Evolutionary conservation across 2,329 filamentous ascomycete genomes (phyloP).

Genomic region (Myriosclerotinia duriaeana): DNA sequence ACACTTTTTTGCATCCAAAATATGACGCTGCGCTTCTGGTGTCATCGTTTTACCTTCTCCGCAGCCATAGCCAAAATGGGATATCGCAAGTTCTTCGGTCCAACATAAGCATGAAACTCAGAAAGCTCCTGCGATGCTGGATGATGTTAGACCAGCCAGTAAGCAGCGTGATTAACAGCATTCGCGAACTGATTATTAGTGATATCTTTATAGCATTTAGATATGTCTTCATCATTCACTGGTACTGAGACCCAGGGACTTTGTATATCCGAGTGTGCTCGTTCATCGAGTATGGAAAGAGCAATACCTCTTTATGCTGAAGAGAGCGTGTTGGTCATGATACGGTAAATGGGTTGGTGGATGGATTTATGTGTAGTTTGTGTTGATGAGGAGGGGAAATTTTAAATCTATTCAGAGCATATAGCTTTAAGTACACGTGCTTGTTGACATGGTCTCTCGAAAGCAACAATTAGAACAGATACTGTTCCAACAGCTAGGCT

Average conservation of each 20-base stretch:
- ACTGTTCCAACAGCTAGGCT: no score
- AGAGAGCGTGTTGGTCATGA: constrained; percentile 4
- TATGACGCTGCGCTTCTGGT: constrained; percentile 7
- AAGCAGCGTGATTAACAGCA: constrained; percentile 15
- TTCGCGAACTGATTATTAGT: constrained; percentile 11
- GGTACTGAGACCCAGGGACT: constrained; percentile 17
- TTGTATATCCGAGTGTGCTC: constrained; percentile 5
- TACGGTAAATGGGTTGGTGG: neutral
- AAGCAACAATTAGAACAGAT: no score
- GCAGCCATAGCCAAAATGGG: constrained; percentile 19
- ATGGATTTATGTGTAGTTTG: neutral
- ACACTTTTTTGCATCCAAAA: neutral
- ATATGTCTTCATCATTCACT: neutral
- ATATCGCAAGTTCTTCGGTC: constrained; percentile 10
- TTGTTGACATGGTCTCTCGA: no score
- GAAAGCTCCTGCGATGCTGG: neutral
- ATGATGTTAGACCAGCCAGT: constrained; percentile 9
- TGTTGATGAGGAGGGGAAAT: neutral
- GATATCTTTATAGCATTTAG: constrained; percentile 8
- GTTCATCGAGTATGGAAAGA: constrained; percentile 17
- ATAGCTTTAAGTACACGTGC: neutral
- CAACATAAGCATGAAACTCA: constrained; percentile 8
- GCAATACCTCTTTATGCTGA: constrained; percentile 13
- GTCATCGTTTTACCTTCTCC: constrained; percentile 9
- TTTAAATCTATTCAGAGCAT: neutral